Evolutionary conservation across 352 stramenopile species (phyloP), one percentile per base, ranked within the genome.

Genomic region (Thraustochytrium striatum): DNA sequence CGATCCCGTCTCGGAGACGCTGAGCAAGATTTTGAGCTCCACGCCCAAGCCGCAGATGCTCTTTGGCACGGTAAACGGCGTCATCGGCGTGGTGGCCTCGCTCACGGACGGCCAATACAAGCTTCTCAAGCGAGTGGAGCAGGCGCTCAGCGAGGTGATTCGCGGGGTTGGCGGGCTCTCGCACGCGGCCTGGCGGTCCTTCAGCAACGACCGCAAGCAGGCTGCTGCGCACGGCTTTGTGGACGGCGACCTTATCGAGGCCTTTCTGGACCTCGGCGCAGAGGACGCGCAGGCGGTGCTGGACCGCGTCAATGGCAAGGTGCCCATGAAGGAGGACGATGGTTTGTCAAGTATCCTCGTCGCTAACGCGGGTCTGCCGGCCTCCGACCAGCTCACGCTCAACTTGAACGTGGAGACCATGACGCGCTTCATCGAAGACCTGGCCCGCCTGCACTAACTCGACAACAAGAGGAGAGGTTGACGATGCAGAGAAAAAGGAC

Each of bases 61-160:
- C 21, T 98, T 97, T 85, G 93, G 90, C 38, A 98, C 94, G 21
- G 93, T 97, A 3, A 96, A 94, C 81, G 95, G 95, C n/a, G 97
- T 94, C 84, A 91, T 98, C 61, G 95, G 95, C 13, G 91, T 92
- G 28, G 91, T 98, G 75, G 72, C 97, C 30, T 88, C 92, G 9
- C 87, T 98, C 43, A 88, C 87, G n/a, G 94, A 93, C 78, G 85
- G 91, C 33, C 94, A 97, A 69, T 94, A 95, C 69, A 80, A 87
- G n/a, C 95, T 97, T 81, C 86, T 98, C 36, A 72, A 86, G 38
- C 89, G 92, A n/a, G 80, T 98, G 13, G 91, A 98, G 78, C 85
- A 89, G 25, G 90, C 91, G 5, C 88, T 98, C 57, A 91, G 89
- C 69, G 87, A 93, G 35, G 85, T 95, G 19, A 87, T 98, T 30